Evolutionary conservation across 129 eudicot genomes (phyloP).

Genomic region (Helichrysum umbraculigerum): DNA sequence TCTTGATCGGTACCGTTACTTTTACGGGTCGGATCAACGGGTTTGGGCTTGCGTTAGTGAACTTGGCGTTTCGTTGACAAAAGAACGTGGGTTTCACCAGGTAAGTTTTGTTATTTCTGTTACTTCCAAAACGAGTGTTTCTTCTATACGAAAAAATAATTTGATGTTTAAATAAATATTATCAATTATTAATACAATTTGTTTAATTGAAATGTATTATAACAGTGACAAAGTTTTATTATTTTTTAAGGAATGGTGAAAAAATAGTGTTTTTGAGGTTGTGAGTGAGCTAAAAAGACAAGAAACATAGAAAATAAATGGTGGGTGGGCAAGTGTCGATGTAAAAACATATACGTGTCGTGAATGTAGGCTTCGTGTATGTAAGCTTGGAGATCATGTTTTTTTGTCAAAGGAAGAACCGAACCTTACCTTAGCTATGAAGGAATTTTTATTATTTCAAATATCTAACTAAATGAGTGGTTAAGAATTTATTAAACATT

Average conservation of each 20-base stretch:
- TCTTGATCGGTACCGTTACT: slow-evolving; percentile 59
- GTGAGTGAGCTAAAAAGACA: slow-evolving; percentile 1
- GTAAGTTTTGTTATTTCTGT: slow-evolving; percentile 30
- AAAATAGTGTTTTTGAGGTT: not conserved
- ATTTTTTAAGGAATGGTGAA: no score
- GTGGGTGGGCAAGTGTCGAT: slow-evolving; percentile 21
- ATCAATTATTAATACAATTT: not conserved
- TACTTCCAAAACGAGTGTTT: not conserved
- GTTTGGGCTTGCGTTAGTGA: slow-evolving; percentile 85
- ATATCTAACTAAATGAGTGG: not conserved
- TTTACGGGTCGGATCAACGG: slow-evolving; percentile 92
- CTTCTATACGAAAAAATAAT: not conserved
- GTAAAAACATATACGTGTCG: slow-evolving; percentile 26
- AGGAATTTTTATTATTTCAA: not conserved
- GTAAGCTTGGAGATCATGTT: not conserved
- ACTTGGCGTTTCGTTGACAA: slow-evolving; percentile 67
- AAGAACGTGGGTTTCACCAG: slow-evolving; percentile 91
- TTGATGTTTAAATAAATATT: no score
- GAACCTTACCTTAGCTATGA: slow-evolving; percentile 11
- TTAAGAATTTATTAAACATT: not conserved
- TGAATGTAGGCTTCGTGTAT: not conserved
- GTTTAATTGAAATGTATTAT: not conserved
- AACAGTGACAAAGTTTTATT: no score
- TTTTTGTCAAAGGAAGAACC: slow-evolving; percentile 13
- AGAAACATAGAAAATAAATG: not conserved